These are phyloP conservation scores for Rubia yunnanensis DNA, from an alignment of 257 asterid genomes.

Conservation along the genomic window DNA sequence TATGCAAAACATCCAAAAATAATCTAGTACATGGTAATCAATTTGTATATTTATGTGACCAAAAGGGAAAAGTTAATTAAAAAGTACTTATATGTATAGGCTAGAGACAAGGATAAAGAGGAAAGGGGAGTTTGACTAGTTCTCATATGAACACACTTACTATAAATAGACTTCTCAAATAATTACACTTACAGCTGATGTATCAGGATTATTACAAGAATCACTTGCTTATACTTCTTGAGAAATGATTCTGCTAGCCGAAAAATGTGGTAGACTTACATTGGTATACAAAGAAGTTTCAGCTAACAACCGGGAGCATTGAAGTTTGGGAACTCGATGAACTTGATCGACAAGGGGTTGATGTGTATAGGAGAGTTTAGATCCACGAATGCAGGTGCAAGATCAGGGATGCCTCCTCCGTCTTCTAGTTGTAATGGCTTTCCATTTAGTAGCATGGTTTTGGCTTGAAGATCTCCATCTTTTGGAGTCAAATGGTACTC, in stretches of 20 bases:
- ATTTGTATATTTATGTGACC: not conserved
- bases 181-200: not conserved
- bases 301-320: slow-evolving; percentile 46
- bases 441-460: slow-evolving; percentile 53
- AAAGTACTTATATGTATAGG: not conserved
- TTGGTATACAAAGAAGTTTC: slow-evolving; percentile 8
- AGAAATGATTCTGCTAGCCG: slow-evolving; percentile 4
- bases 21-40: not conserved
- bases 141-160: not conserved
- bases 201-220: not conserved
- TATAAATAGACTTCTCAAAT: not conserved
- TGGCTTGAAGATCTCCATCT: slow-evolving; percentile 45
- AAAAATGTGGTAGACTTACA: not conserved
- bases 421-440: slow-evolving; percentile 33
- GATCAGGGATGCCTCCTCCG: slow-evolving; percentile 39
- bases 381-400: slow-evolving; percentile 31
- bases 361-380: slow-evolving; percentile 33
- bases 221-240: not conserved
- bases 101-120: not conserved
- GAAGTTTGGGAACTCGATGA: slow-evolving; percentile 58
- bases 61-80: not conserved
- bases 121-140: not conserved
- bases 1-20: not conserved
- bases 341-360: slow-evolving; percentile 58
- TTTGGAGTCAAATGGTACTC: slow-evolving; percentile 71